Base-by-base conservation (phyloP, 139 green algal genomes). In the Pleodorina starrii region DNA sequence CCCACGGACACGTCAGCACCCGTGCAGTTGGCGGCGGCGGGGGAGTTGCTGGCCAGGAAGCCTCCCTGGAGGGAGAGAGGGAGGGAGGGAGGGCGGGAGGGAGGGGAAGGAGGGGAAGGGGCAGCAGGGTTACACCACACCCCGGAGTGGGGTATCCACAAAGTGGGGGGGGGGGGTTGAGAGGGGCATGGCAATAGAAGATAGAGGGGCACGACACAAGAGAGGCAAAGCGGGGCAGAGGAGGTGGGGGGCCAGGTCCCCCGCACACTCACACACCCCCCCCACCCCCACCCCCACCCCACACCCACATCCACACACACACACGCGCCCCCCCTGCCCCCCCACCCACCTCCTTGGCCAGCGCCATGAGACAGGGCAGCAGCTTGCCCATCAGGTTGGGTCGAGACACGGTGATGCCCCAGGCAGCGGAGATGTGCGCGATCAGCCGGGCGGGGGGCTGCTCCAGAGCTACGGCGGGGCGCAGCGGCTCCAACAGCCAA, bases 271-370 rank as follows among this genome's bases (percentile, higher is more conserved):
- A n/a, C n/a, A n/a, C n/a, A n/a, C n/a, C n/a, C n/a, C n/a, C n/a
- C n/a, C n/a, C n/a, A n/a, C n/a, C n/a, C n/a, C n/a, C n/a, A n/a
- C n/a, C n/a, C n/a, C n/a, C n/a, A n/a, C n/a, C n/a, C n/a, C n/a
- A n/a, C n/a, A n/a, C n/a, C n/a, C 29, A 17, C 63, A 35, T 40
- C 11, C 63, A 35, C 63, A 74, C 10, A 74, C 10, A 11, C 63
- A 21, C 5, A 66, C 9, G 21, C 29, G 54, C 54, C 54, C 54
- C 54, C 21, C 54, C 54, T 66, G 3, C n/a, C 7, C 54, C 9
- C 54, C 54, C 6, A 66, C 54, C 54, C 54, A 92, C 89, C 73
- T 92, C 89, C 59, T 92, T 89, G 11, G 89, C 89, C 74, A 92
- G 89, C 43, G 46, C n/a, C 43, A 92, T 77, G 1, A 92, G 74